Percentiles rank a stretch among this genome's conserved stretches.
Conservation (phyloP, 208 protist species). For the Trypanosoma mega region DNA sequence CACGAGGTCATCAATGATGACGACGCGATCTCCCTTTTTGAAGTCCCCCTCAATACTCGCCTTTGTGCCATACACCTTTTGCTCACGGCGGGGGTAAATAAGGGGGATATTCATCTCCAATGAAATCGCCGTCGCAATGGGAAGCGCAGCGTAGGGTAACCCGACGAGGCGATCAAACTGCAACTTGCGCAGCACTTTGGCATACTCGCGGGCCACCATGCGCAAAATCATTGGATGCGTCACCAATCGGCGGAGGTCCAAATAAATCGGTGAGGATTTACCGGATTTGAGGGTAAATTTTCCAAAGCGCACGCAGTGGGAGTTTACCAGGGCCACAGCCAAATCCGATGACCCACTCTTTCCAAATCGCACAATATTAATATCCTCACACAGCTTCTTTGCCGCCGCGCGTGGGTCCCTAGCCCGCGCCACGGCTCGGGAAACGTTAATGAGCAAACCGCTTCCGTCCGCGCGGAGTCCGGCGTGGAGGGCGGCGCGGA, state of each 20-base stretch:
- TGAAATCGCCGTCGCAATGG: conserved; percentile 93
- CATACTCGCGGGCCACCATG: conserved; percentile 78
- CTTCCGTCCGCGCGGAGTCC: conserved; percentile 76
- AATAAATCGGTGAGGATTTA: conserved; percentile 94
- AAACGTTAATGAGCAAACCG: conserved; percentile 87
- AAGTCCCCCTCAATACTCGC: conserved; percentile 94
- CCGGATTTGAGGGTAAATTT: conserved; percentile 96
- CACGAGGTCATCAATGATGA: conserved; percentile 96
- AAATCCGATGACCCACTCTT: conserved; percentile 47
- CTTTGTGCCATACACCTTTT: conserved; percentile 95
- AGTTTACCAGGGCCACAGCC: conserved; percentile 71
- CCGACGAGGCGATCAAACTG: conserved; percentile 85
- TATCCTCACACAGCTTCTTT: conserved; percentile 71
- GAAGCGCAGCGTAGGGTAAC: conserved; percentile 95
- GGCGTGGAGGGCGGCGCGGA: conserved; percentile 66
- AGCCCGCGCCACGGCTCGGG: conserved; percentile 68
- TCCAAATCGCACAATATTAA: conserved; percentile 65
- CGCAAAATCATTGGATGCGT: conserved; percentile 85
- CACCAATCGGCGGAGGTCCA: conserved; percentile 93
- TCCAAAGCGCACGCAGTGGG: conserved; percentile 92
- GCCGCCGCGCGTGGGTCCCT: conserved; percentile 66
- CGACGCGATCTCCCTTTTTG: conserved; percentile 86
- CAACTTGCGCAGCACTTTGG: conserved; percentile 58
- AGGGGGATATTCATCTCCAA: conserved; percentile 88
- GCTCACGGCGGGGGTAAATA: conserved; percentile 91